phyloP scores from a whole-genome alignment of 768 basidiomycete species.

The Stropharia rugosoannulata region DNA sequence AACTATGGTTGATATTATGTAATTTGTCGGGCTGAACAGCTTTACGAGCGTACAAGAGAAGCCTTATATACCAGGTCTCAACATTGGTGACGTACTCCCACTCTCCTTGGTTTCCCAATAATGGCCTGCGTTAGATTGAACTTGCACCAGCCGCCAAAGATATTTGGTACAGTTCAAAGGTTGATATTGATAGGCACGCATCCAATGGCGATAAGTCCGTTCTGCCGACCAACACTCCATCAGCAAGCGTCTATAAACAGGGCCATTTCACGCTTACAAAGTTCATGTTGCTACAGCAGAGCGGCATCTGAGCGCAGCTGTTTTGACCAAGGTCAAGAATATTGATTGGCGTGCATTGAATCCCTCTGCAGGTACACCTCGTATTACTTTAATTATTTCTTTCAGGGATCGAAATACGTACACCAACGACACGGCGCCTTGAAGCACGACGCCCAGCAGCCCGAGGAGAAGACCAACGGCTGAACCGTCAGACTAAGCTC shows the following conservation, averaged over 20 bases:
- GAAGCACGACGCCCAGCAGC: conserved; percentile 14
- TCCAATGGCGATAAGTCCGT: conserved; percentile 26
- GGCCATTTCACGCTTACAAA: conserved; percentile 19
- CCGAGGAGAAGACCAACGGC: conserved; percentile 10
- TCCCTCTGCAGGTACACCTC: conserved; percentile 5
- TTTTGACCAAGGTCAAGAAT: conserved; percentile 17
- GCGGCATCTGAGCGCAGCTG: conserved; percentile 20
- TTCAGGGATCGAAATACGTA: not conserved
- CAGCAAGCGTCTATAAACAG: not conserved
- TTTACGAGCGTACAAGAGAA: too few relatives aligned
- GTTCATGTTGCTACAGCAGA: conserved; percentile 26
- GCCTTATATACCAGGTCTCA: too few relatives aligned
- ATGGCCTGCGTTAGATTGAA: too few relatives aligned
- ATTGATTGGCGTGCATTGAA: conserved; percentile 19
- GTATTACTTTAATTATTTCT: too few relatives aligned
- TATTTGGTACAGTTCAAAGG: conserved; percentile 11
- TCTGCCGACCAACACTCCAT: conserved; percentile 8
- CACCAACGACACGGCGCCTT: conserved; percentile 16
- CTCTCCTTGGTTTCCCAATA: too few relatives aligned
- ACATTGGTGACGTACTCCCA: too few relatives aligned
- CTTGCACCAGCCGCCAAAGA: too few relatives aligned
- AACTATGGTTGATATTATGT: too few relatives aligned
- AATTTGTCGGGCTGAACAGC: too few relatives aligned
- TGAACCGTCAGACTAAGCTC: conserved; percentile 9
- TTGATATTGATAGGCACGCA: conserved; percentile 26